Evolutionary conservation across 441 rosid species (phyloP), one percentile per base, ranked within the genome.

Genomic region (Gossypium schwendimanii): DNA sequence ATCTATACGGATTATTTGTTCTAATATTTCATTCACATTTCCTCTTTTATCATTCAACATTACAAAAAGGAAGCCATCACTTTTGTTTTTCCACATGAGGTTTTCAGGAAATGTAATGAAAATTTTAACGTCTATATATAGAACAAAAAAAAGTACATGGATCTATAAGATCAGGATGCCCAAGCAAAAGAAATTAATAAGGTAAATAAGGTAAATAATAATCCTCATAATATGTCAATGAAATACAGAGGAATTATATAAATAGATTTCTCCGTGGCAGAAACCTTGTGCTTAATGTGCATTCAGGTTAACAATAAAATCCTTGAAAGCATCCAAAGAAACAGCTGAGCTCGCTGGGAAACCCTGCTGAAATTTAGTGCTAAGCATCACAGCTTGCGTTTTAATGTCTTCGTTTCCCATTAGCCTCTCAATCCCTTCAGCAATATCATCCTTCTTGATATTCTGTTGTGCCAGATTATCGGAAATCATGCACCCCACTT

Each of bases 381-480:
- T 39, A 14, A 81, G 28, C 36, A 6, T 62, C 9, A 18, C 24
- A 23, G 87, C 80, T 62, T 81, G 55, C 41, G 50, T 47, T 15
- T 63, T 70, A 44, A 81, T 57, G 41, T 63, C 81, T 45, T 70
- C 68, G 45, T 82, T 71, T 0, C 75, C 71, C 82, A 80, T 72
- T 23, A 84, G 26, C 76, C 6, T 75, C 75, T 82, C 81, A 0
- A 84, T 75, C 23, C 87, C 85, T n/a, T 67, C 54, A 12, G 15
- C 21, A 2, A 76, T 54, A 49, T 72, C 74, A 52, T 73, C 82
- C 67, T 74, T 76, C 66, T 26, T 53, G 14, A 73, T 21, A n/a
- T 6, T n/a, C 11, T 53, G 6, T 52, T 52, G 58, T 1, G 77
- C 75, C n/a, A 75, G 64, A 75, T 80, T 73, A 0, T 73, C 70